Base-by-base conservation (phyloP, 163 green algal genomes). In the Prototheca wickerhamii region DNA sequence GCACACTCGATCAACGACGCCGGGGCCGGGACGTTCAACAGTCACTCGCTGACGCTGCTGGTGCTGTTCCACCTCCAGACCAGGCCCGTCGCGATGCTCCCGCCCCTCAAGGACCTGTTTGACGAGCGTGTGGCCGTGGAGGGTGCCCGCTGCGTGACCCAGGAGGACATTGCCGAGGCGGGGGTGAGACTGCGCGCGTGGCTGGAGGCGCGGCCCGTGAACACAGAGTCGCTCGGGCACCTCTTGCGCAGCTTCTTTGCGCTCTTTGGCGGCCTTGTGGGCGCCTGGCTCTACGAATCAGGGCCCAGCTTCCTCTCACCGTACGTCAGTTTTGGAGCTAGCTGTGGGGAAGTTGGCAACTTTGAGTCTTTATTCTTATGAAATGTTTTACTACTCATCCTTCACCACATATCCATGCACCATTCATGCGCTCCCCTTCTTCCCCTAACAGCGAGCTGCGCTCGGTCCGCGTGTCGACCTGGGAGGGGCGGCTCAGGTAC, bases 1-100 rank as follows among this genome's bases (percentile, higher is more conserved):
- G 71, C 72, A 2, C 67, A 83, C 31, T 58, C 53, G 7, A 61
- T 85, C n/a, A 85, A 85, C 40, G 77, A 87, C 59, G 67, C 68
- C 0, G 26, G 58, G 0, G 52, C 58, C 12, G 69, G 68, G 52
- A 80, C 67, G 29, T 80, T 87, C 64, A 87, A 87, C 78, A 76
- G 61, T 30, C 83, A 75, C 67, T 78, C 63, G 32, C 67, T 84
- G 29, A 71, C 67, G 0, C 67, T 84, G 26, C 53, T 85, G 60
- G 79, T 85, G 20, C 28, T 71, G 30, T n/a, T 49, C 31, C 20
- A 34, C 30, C 56, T 62, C 20, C 56, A 62, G 31, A 50, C 30
- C 56, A 10, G 49, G 7, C 49, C 49, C n/a, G 49, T 56, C 23
- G 12, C 49, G 23, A 7, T 56, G 49, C 49, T 56, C 12, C 49